phyloP scores from a whole-genome alignment of 345 rosid genomes.

The Cardiospermum halicacabum region DNA sequence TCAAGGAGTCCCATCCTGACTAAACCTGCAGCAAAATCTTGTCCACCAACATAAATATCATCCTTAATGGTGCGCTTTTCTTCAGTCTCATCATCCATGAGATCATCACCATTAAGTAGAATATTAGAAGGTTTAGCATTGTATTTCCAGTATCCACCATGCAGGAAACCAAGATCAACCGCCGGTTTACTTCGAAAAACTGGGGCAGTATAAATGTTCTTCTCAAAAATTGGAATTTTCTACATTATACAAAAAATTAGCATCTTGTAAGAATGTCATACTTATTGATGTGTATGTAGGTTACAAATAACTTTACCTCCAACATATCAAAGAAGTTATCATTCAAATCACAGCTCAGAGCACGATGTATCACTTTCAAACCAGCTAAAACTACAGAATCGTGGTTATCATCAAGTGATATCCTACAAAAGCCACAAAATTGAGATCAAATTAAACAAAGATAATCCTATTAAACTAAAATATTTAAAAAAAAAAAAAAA shows the following conservation, averaged over 20 bases:
- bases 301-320: constrained; percentile 49
- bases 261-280: constrained; percentile 8
- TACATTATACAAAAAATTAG: constrained; percentile 25
- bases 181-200: constrained; percentile 82
- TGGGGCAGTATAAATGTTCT: constrained; percentile 60
- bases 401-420: constrained; percentile 89
- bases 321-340: constrained; percentile 53
- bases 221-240: constrained; percentile 42
- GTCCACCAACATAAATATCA: constrained; percentile 76
- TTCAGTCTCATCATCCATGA: constrained; percentile 48
- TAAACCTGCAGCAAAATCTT: constrained; percentile 90
- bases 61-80: constrained; percentile 72
- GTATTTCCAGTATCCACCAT: constrained; percentile 91
- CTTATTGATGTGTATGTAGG: background rate
- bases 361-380: constrained; percentile 57
- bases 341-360: constrained; percentile 64
- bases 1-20: constrained; percentile 86
- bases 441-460: background rate
- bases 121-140: constrained; percentile 82
- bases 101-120: constrained; percentile 39
- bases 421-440: constrained; percentile 41
- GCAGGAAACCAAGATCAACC: constrained; percentile 68
- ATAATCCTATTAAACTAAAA: background rate
- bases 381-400: constrained; percentile 69
- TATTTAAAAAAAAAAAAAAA: background rate